Conservation (phyloP, 1,139 yeast species). For the Spathaspora sp. region DNA sequence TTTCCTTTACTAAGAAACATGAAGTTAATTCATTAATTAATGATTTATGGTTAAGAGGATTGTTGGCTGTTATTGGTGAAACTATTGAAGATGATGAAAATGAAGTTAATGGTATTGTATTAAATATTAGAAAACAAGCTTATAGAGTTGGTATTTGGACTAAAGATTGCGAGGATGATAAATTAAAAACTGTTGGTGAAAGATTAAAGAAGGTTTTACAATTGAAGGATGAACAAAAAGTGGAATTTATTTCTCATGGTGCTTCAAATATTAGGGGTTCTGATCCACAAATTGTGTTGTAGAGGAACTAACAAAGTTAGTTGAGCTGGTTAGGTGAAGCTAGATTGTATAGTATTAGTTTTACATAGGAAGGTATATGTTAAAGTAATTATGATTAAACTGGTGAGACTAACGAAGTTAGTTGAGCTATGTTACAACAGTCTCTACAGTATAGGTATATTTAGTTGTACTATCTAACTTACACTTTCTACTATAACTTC, state of each 20-base stretch:
- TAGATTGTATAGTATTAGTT: too few species aligned
- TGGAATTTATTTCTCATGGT: conserved; percentile 76
- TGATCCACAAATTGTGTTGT: conserved; percentile 42
- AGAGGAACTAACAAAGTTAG: conserved; percentile 11
- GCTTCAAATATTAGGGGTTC: conserved; percentile 46
- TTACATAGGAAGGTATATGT: background rate
- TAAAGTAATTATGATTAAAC: conserved; percentile 15
- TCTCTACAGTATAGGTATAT: too few species aligned
- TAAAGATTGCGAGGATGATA: conserved; percentile 67
- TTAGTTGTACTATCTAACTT: too few species aligned
- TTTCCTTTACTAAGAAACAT: conserved; percentile 67
- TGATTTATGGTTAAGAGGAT: conserved; percentile 90
- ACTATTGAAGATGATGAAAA: conserved; percentile 87
- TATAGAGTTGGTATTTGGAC: conserved; percentile 95
- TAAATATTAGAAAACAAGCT: conserved; percentile 81
- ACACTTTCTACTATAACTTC: too few species aligned
- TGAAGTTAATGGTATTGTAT: conserved; percentile 93
- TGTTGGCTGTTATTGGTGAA: conserved; percentile 93
- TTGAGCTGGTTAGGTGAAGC: conserved; percentile 2
- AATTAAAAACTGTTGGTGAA: conserved; percentile 71
- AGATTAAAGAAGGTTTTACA: conserved; percentile 80
- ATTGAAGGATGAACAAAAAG: conserved; percentile 63
- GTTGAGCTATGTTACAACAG: too few species aligned
- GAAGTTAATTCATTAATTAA: conserved; percentile 65
- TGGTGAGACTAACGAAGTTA: too few species aligned